A percentile compares a stretch with the other conserved stretches of the same genome.
Conservation (phyloP, 306 rosid genomes). For the Quercus ilex region DNA sequence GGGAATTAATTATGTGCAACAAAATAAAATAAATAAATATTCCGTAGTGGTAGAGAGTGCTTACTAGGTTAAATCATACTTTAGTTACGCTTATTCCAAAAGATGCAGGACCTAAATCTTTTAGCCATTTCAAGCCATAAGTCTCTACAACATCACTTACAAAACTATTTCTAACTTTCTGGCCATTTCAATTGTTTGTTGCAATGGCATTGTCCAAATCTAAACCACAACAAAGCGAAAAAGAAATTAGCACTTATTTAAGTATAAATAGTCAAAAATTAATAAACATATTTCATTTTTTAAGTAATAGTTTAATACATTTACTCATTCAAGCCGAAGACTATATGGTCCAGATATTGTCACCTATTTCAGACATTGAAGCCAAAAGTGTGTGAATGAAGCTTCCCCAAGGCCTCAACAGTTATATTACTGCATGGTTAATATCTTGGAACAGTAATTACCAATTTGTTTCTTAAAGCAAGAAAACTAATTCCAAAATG, state of each 20-base stretch:
- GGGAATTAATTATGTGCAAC: too few species aligned
- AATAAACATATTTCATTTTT: not conserved
- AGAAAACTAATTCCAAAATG: not conserved
- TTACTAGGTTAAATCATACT: too few species aligned
- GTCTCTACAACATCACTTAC: too few species aligned
- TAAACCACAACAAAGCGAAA: slow-evolving; percentile 20
- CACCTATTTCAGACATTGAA: not conserved
- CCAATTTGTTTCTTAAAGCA: not conserved
- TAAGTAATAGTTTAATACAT: not conserved
- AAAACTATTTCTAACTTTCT: too few species aligned
- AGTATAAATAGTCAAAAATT: not conserved
- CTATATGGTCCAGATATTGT: not conserved
- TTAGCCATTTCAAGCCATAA: too few species aligned
- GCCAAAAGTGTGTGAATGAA: too few species aligned
- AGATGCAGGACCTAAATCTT: too few species aligned
- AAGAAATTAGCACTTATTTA: not conserved
- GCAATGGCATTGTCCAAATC: slow-evolving; percentile 99
- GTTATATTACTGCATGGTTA: not conserved
- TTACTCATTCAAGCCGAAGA: not conserved
- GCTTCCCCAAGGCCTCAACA: not conserved
- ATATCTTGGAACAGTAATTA: not conserved
- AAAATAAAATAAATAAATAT: too few species aligned
- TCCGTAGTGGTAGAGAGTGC: too few species aligned
- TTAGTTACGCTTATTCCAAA: too few species aligned
- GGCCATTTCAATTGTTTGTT: slow-evolving; percentile 54